Evolutionary conservation across 495 filamentous ascomycete genomes (phyloP), one percentile per base, ranked within the genome.

Genomic region (Bathelium albidoporum): DNA sequence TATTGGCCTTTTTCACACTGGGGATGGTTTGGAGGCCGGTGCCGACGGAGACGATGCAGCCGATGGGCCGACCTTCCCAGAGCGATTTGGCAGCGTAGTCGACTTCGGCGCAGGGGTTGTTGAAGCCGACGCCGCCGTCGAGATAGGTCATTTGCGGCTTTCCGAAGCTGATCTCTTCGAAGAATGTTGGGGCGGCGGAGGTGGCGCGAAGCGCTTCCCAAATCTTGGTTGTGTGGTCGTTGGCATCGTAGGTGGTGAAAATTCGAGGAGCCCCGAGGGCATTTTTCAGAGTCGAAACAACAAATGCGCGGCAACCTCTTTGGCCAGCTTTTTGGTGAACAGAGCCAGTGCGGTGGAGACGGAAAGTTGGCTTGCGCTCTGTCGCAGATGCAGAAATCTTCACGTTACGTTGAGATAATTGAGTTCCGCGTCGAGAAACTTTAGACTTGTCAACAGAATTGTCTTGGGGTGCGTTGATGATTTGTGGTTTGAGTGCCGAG

Each of bases 121-220:
- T 73, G 69, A 69, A 73, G 58, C 74, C 74, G n/a, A 73, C 62
- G 32, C 71, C 69, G 11, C 71, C 71, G 59, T 73, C 71, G 14
- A 73, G 59, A 41, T 71, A 73, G 14, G 71, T 71, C 49, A 71
- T 65, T 64, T 68, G 67, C 9, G 69, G 69, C 20, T 65, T 70
- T 26, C 71, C 71, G 58, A 73, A 71, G n/a, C 62, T 62, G 63
- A 73, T 73, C 60, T 71, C 69, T 63, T 73, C 71, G 64, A 73
- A 73, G 60, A 71, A 73, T 26, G 69, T 71, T 26, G 71, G 71
- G 4, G 71, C 71, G 24, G 71, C 71, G 22, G 69, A 71, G n/a
- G 71, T 73, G 2, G 71, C 71, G 10, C 71, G 64, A 14, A 71
- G 64, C 12, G 71, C 71, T 49, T 72, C 62, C 70, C 70, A 72